phyloP scores from a whole-genome alignment of 192 early-diverging fungal species.

The Coemansia sp. region DNA sequence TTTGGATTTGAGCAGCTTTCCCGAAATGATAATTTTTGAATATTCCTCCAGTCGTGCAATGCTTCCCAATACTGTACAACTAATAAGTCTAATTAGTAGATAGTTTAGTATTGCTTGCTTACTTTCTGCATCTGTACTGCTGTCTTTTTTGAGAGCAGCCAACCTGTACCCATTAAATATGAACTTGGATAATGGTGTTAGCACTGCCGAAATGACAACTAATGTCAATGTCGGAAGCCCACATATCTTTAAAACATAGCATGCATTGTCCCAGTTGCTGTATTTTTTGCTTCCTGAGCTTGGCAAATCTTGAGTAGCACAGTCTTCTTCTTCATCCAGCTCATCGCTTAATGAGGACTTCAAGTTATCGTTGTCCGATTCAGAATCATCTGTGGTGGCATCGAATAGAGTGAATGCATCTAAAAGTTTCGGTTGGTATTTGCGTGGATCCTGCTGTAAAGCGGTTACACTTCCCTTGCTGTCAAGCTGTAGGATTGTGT shows the following conservation, averaged over 20 bases:
- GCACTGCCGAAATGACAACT: constrained; percentile 7
- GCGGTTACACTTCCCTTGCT: constrained; percentile 48
- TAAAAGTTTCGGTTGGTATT: too few species aligned
- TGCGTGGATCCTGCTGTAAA: too few species aligned
- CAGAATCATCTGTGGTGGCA: not conserved
- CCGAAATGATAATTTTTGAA: too few species aligned
- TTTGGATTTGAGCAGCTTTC: too few species aligned
- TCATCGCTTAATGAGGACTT: not conserved
- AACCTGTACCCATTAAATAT: constrained; percentile 18
- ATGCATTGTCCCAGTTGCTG: constrained; percentile 8
- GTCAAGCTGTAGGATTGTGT: constrained; percentile 69
- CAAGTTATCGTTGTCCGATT: not conserved
- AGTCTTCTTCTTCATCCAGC: not conserved
- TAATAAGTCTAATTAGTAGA: not conserved
- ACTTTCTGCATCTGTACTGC: not conserved
- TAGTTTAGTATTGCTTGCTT: constrained; percentile 4
- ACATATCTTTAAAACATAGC: constrained; percentile 14
- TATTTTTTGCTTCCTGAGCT: not conserved
- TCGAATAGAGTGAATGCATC: not conserved
- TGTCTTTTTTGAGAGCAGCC: too few species aligned
- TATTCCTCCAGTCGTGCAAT: not conserved
- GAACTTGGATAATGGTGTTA: constrained; percentile 14
- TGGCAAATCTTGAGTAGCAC: too few species aligned
- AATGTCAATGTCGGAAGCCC: constrained; percentile 14
- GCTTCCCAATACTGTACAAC: not conserved